Evolutionary conservation across 2,329 filamentous ascomycete species (phyloP).

Genomic region (Ophiostoma sp.): DNA sequence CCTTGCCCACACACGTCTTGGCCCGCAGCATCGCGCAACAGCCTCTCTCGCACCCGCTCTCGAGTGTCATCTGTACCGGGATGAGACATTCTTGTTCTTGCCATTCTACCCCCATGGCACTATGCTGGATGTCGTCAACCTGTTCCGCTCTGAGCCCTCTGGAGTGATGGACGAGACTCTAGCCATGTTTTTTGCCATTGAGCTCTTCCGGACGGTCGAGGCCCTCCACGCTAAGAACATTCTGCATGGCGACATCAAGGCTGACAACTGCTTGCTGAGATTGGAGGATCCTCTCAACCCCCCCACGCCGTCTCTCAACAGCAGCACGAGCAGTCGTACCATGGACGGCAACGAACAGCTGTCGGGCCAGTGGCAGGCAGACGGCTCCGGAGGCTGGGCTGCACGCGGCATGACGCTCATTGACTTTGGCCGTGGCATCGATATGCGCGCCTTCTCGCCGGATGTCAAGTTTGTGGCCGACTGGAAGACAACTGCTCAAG

Average conservation of each 20-base stretch:
- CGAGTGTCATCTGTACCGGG: constrained; percentile 84
- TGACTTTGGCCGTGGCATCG: constrained; percentile 90
- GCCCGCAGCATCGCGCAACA: constrained; percentile 61
- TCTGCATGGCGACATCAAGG: constrained; percentile 89
- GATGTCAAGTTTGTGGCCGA: constrained; percentile 87
- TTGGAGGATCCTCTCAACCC: constrained; percentile 56
- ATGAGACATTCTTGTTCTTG: constrained; percentile 85
- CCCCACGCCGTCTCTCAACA: constrained; percentile 25
- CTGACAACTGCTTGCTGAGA: constrained; percentile 89
- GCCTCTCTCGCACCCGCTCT: constrained; percentile 77
- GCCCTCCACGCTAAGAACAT: constrained; percentile 73
- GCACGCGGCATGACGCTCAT: constrained; percentile 79
- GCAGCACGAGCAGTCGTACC: constrained; percentile 29
- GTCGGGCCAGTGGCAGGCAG: constrained; percentile 60
- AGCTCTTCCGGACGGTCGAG: constrained; percentile 85
- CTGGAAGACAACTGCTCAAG: constrained; percentile 81
- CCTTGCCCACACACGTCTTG: constrained; percentile 69
- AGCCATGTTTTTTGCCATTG: constrained; percentile 92
- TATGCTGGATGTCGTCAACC: constrained; percentile 88
- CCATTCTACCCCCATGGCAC: constrained; percentile 87
- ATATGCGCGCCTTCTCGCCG: constrained; percentile 76
- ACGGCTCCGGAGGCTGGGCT: constrained; percentile 72
- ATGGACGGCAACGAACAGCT: constrained; percentile 36
- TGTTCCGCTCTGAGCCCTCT: constrained; percentile 64
- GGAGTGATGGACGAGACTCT: constrained; percentile 83